Conservation (phyloP, 2,329 filamentous ascomycete species). For the Colletotrichum horii region DNA sequence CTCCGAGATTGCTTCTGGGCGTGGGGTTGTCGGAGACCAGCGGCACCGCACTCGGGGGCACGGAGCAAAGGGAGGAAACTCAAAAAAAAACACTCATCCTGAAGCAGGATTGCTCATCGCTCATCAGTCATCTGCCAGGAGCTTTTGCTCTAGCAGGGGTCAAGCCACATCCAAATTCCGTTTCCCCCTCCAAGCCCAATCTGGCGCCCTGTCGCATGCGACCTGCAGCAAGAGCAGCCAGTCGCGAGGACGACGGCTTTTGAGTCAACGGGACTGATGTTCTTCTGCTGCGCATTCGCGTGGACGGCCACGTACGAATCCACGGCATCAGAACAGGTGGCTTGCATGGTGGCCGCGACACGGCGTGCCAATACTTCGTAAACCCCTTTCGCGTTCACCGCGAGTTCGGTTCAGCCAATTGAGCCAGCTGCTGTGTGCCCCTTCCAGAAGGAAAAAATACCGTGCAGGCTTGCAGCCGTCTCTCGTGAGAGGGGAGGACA, state of each 20-base stretch:
- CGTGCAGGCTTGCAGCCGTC: background rate
- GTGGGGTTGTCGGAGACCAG: background rate
- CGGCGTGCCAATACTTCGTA: slow-evolving; percentile 2
- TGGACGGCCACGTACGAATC: background rate
- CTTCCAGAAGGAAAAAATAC: background rate
- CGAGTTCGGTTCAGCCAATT: background rate
- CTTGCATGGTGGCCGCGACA: background rate
- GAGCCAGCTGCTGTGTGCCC: background rate
- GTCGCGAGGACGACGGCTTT: background rate
- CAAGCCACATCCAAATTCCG: background rate
- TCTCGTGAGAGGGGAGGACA: slow-evolving; percentile 7
- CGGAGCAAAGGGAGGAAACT: background rate
- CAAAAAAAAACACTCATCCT: background rate
- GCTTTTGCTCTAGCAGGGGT: background rate
- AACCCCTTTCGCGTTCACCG: background rate
- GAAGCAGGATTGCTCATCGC: slow-evolving; percentile 9
- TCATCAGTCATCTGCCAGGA: slow-evolving; percentile 2
- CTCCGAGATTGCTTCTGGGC: background rate
- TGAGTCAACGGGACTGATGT: background rate
- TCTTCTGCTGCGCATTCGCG: background rate
- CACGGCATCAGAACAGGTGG: slow-evolving; percentile 16
- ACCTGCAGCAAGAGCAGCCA: background rate
- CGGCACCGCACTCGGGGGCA: slow-evolving; percentile 8
- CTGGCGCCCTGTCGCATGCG: background rate
- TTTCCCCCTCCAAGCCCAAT: background rate